Base-by-base conservation (phyloP, 2,329 filamentous ascomycete species). In the Cladosporium sp. region DNA sequence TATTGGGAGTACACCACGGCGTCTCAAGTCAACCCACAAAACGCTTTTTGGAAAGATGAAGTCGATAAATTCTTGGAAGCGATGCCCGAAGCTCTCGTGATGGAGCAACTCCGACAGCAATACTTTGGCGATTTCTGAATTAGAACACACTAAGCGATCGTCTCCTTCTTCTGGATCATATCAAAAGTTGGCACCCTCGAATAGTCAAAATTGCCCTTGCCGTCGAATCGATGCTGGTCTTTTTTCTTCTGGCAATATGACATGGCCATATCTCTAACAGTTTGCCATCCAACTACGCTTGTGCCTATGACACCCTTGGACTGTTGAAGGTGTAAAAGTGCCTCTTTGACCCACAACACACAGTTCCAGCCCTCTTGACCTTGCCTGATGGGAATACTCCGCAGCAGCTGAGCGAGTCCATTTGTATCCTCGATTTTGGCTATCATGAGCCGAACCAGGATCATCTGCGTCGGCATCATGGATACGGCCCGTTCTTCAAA, bases 1-100 rank as follows among this genome's bases (percentile, higher is more conserved):
- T 77, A 73, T 58, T 76, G 70, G 72, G 72, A 75, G 53, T 73
- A 71, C 51, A 71, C 69, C 7, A 63, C 61, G 7, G 66, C 68
- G 1, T 66, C 61, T 52, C 63, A 73, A 59, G 72, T 70, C 20
- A 75, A 73, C 52, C 67, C 64, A 3, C 56, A 63, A 11, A 72
- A 71, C 38, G 56, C 54, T 24, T 71, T 70, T 43, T 73, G 68
- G 71, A 56, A 61, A 51, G 48, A 61, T 3, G 27, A 56, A 19
- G 45, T 72, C 37, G 53, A 56, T 32, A 65, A 67, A 27, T 73
- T 73, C 38, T 59, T 77, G 29, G 61, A 71, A 41, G 61, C 63
- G 1, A 65, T 57, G 40, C 66, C 66, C 9, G 64, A 62, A 4
- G 70, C 70, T 52, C 54, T 74, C 13, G 59, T 60, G 47, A 74